A percentile compares a stretch with the other conserved stretches of the same genome.
Conservation (phyloP, 176 grass and related monocot species). For the Musa acuminata region DNA sequence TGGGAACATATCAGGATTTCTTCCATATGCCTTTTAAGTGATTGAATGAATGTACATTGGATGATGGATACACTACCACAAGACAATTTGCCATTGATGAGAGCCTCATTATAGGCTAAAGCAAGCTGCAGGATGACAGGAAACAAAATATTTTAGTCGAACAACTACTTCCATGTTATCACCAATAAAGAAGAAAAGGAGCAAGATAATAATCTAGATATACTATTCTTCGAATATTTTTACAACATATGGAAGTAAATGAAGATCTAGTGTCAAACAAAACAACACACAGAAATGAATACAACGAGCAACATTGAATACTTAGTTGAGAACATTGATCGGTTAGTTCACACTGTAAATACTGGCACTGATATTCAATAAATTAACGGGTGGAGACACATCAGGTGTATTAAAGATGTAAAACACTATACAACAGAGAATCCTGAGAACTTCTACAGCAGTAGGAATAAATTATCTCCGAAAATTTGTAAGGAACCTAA, state of each 20-base stretch:
- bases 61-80: conserved; percentile 52
- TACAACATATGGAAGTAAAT: background rate
- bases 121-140: conserved; percentile 41
- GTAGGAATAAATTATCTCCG: background rate
- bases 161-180: background rate
- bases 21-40: conserved; percentile 55
- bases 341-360: background rate
- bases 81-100: conserved; percentile 50
- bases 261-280: background rate
- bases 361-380: background rate
- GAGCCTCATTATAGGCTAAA: conserved; percentile 67
- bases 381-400: background rate
- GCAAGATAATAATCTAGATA: too few species aligned
- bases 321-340: too few species aligned
- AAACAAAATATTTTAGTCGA: conserved; percentile 7
- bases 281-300: background rate
- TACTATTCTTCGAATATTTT: background rate
- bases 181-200: too few species aligned
- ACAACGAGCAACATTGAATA: too few species aligned
- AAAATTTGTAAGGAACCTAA: background rate
- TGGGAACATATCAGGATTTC: conserved; percentile 37
- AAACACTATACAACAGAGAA: background rate
- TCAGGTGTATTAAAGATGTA: background rate
- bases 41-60: conserved; percentile 73
- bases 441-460: background rate